Percentiles rank a stretch among this genome's conserved stretches.
Conservation (phyloP, 1,139 yeast species). For the Kazachstania sp. region DNA sequence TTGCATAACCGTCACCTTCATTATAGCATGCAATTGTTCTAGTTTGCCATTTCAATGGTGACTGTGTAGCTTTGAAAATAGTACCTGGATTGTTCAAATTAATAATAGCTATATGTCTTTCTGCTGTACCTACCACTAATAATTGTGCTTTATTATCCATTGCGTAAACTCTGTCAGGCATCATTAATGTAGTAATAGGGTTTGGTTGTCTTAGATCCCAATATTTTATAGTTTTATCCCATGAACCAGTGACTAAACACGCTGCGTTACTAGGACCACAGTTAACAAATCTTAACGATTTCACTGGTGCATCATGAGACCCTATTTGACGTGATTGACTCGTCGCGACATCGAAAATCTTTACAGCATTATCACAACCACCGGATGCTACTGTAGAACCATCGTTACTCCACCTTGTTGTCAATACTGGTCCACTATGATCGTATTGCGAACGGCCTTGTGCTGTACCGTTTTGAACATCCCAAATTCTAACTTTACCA, state of each 20-base stretch:
- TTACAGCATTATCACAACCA: conserved; percentile 86
- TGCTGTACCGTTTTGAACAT: conserved; percentile 54
- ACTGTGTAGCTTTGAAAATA: conserved; percentile 62
- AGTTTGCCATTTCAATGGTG: conserved; percentile 92
- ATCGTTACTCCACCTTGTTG: conserved; percentile 75
- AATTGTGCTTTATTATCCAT: conserved; percentile 80
- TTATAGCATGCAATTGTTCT: conserved; percentile 76
- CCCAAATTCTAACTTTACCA: conserved; percentile 87
- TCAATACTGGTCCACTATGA: conserved; percentile 81
- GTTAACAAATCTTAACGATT: conserved; percentile 64
- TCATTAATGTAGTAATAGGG: conserved; percentile 69
- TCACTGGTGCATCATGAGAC: conserved; percentile 75
- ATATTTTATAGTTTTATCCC: conserved; percentile 92
- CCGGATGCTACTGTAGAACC: conserved; percentile 87
- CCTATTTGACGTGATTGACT: conserved; percentile 85
- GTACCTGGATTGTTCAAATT: conserved; percentile 78
- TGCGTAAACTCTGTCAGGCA: conserved; percentile 87
- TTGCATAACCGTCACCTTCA: conserved; percentile 83
- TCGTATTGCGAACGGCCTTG: conserved; percentile 88
- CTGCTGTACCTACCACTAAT: conserved; percentile 89
- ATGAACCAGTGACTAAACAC: conserved; percentile 84
- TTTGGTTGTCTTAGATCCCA: conserved; percentile 74
- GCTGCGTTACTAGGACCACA: conserved; percentile 78
- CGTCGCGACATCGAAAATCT: conserved; percentile 70
- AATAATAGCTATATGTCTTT: conserved; percentile 67